Base-by-base conservation (phyloP, 2,329 filamentous ascomycete genomes). In the Acrocalymma vagum region DNA sequence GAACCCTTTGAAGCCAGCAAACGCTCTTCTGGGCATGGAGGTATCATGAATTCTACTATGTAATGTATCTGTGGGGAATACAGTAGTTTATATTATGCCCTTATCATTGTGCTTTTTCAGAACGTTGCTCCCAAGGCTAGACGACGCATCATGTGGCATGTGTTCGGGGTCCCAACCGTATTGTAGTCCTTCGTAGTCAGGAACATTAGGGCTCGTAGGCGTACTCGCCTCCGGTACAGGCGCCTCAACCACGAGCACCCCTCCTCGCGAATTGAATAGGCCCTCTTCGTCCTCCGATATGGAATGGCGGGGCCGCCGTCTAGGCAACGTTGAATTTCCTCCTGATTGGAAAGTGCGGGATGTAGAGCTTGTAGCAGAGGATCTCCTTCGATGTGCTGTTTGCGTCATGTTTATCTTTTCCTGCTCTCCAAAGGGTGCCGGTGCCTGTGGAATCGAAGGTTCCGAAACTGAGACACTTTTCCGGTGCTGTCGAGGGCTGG, bases 281-380 rank as follows among this genome's bases (percentile, higher is more conserved):
- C 14, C 56, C 72, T 20, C 77, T 66, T 42, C 72, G 71, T 20
- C 70, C 60, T 14, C 71, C 52, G 25, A 72, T 75, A 4, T 83
- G 81, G 14, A 83, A 60, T 3, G 77, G 72, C 3, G 80, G 78
- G 13, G 58, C 47, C 30, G 43, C 40, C 34, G 44, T 16, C 13
- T 46, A 10, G 46, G 42, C 11, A 30, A 31, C 11, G 44, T 41
- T 17, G 48, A 44, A 20, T 44, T 57, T 25, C 16, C 9, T 16
- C 29, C 36, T 22, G 16, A 8, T 23, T 27, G 11, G 21, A 17
- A 14, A 9, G 15, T 10, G 18, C 22, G 9, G 16, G 16, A 20
- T 38, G 11, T 21, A 20, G 16, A 28, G 29, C 20, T 26, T 23
- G 26, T 29, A 34, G 22, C 15, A 31, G 29, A 26, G 23, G 27